Evolutionary conservation across 129 eudicot genomes (phyloP), one percentile per base, ranked within the genome.

Genomic region (Helichrysum umbraculigerum): DNA sequence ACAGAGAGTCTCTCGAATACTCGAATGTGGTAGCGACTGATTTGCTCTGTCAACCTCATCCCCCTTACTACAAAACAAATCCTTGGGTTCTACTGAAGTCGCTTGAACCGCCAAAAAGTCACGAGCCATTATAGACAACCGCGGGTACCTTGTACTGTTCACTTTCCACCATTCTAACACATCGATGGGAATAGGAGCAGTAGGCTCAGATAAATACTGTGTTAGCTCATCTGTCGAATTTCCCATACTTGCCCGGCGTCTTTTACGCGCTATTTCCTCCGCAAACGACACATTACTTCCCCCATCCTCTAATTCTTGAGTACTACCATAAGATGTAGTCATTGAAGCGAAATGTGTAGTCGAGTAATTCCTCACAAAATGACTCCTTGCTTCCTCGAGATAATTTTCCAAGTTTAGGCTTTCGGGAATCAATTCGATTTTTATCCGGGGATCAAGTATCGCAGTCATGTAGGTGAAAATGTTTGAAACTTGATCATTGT

Each of bases 111-210:
- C 88, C 83, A 93, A 73, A 70, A 90, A 93, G 70, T 91, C 97
- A 57, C 98, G 88, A 44, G 98, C 98, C 98, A 93, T 93, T 25
- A 87, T 54, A 4, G 98, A 91, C 70, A 93, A 79, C 74, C 93
- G 68, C 0, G 98, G 97, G 81, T 93, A 93, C 5, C 98, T 86
- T 3, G 89, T 35, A 62, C 92, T 87, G 51, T 91, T 93, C 71
- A 79, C 88, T 76, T 89, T 93, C 98, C 98, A 93, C 98, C 98
- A 93, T 60, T 91, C 98, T 28, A 91, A 59, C 59, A 93, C 96
- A 35, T 93, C 98, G 0, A 87, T 88, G 1, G 85, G 83, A 66
- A 93, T 81, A 6, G 97, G 85, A 70, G 96, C 98, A 1, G 96
- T 92, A 9, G 97, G 90, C 51, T 93, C 98, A 0, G 96, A 87